Evolutionary conservation across 305 asterid species (phyloP).

Genomic region (Fraxinus xanthoxyloides): DNA sequence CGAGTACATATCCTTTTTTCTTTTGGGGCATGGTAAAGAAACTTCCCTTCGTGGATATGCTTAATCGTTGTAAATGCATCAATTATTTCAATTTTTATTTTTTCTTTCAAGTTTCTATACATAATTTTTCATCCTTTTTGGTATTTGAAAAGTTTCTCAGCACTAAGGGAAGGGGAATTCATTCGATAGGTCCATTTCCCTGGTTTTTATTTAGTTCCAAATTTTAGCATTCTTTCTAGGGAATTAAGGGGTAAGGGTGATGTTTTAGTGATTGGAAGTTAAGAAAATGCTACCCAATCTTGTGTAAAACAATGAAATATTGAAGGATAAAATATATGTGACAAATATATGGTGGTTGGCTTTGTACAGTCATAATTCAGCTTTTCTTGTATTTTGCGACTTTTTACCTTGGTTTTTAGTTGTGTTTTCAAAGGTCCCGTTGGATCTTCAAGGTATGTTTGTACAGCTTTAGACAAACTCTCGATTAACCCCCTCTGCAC

Average conservation of each 20-base stretch:
- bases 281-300: constrained; percentile 20
- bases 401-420: too few relatives aligned
- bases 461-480: too few relatives aligned
- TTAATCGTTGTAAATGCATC: constrained; percentile 50
- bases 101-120: constrained; percentile 26
- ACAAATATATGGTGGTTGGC: constrained; percentile 4
- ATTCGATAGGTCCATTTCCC: constrained; percentile 24
- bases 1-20: neutral
- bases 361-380: neutral
- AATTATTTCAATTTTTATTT: neutral
- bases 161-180: constrained; percentile 36
- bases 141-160: constrained; percentile 35
- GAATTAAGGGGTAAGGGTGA: constrained; percentile 32
- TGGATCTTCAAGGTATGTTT: too few relatives aligned
- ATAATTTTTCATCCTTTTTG: constrained; percentile 30
- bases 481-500: too few relatives aligned
- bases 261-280: constrained; percentile 5
- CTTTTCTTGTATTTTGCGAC: neutral
- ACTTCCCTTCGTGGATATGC: neutral
- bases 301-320: constrained; percentile 16
- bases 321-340: constrained; percentile 2
- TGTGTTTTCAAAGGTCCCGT: too few relatives aligned
- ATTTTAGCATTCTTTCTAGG: constrained; percentile 45
- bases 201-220: constrained; percentile 25
- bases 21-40: neutral